Evolutionary conservation across 805 yeast genomes (phyloP), one percentile per base, ranked within the genome.

Genomic region (Lipomyces oligophaga): DNA sequence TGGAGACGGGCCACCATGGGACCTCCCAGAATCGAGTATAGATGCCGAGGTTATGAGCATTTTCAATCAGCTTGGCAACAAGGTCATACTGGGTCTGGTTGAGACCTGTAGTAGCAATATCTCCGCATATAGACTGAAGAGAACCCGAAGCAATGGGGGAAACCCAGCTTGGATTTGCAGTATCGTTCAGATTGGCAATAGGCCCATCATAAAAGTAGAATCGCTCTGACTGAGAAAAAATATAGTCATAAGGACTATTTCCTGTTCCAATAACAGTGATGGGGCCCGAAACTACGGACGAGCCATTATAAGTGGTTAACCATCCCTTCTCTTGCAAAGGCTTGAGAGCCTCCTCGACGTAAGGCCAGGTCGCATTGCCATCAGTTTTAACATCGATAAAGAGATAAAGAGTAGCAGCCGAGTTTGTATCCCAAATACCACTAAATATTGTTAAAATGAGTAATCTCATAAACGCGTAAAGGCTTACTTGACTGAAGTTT

Each of bases 1-100:
- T 61, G 11, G 58, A 49, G 2, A 62, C 60, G 3, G 89, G 88
- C 87, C 87, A 82, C 41, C 69, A 69, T 1, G 85, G 80, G 6
- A 79, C 79, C 16, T 81, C 88, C 89, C 89, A 83, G 25, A 82
- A 67, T 45, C 90, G 67, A 0, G 85, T 76, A 54, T 72, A 70
- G 33, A 82, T 58, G 10, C 78, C 77, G 39, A 65, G 48, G 2
- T 63, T 58, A 55, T 81, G 85, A 1, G 85, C 81, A 0, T 5
- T 41, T 7, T 65, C 63, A 18, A 77, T 62, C 22, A 53, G 54
- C 3, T 47, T 28, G 19, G 54, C 52, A 20, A 76, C 52, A 8
- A 25, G 55, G 1, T 34, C 46, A 34, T 58, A 45, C 47, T 77
- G 77, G 0, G 56, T 57, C 0, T 49, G 51, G 19, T 61, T 63